Conservation (phyloP, 192 early-diverging fungal genomes). For the Rhizophagus clarus region DNA sequence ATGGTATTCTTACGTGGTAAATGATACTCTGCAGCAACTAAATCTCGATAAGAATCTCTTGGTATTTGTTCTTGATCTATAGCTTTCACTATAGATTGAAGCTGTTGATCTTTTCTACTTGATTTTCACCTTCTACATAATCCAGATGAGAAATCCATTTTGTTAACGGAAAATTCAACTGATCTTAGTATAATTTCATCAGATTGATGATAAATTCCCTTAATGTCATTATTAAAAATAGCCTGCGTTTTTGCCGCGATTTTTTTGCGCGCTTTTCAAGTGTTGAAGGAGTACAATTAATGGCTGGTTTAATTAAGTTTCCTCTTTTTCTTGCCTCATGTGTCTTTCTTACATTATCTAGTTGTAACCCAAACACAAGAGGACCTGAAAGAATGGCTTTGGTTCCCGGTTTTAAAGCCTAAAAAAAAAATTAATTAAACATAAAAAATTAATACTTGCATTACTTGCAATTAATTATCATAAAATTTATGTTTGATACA, state of each 20-base stretch:
- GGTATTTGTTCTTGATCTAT: background rate
- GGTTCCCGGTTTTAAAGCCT: background rate
- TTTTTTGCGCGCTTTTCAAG: slow-evolving; percentile 17
- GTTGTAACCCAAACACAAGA: slow-evolving; percentile 4
- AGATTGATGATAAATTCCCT: slow-evolving; percentile 11
- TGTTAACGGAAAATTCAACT: background rate
- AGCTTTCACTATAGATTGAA: slow-evolving; percentile 9
- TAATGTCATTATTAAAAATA: background rate
- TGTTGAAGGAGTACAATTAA: slow-evolving; percentile 2
- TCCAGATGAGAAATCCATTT: background rate
- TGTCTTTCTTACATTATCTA: background rate
- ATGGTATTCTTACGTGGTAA: background rate
- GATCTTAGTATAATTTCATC: background rate
- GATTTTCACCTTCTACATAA: background rate
- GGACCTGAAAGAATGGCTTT: background rate
- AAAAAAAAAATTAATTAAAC: background rate
- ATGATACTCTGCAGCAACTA: background rate
- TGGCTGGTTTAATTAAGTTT: slow-evolving; percentile 3
- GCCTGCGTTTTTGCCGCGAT: background rate
- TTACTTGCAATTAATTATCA: background rate
- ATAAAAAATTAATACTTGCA: background rate
- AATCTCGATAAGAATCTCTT: background rate
- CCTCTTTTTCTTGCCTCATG: background rate
- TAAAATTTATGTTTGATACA: background rate
- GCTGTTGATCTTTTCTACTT: background rate